Evolutionary conservation across 495 filamentous ascomycete genomes (phyloP).

Genomic region (Cercophora samala): DNA sequence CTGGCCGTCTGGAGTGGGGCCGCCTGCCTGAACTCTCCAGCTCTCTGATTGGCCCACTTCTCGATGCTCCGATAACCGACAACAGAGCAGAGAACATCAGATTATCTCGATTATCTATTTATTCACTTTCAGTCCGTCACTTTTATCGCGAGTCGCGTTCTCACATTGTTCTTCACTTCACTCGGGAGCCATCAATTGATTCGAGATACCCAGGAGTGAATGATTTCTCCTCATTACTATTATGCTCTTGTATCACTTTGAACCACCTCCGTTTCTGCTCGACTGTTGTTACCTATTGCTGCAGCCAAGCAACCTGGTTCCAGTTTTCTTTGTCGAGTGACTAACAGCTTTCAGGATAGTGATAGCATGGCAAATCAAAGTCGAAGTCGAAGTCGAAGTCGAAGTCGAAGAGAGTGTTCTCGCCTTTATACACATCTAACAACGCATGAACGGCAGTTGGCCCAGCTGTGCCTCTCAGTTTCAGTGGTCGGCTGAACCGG

Average conservation of each 20-base stretch:
- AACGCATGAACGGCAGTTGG: neutral
- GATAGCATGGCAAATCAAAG: neutral
- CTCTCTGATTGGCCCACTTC: neutral
- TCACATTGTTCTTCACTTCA: neutral
- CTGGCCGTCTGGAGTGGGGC: neutral
- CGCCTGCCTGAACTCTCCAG: neutral
- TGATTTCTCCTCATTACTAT: neutral
- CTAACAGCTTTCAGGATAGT: neutral
- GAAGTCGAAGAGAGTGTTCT: neutral
- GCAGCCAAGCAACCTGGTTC: neutral
- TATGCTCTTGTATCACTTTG: too few relatives aligned
- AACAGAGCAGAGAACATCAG: neutral
- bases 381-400: neutral
- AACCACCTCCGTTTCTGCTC: too few relatives aligned
- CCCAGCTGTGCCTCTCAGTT: slow-evolving; percentile 9
- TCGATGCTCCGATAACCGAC: neutral
- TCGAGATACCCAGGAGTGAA: neutral
- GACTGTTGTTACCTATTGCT: neutral
- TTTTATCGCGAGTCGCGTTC: neutral
- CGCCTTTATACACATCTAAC: neutral
- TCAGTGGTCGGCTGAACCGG: slow-evolving; percentile 13
- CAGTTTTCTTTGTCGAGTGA: neutral
- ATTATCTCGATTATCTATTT: neutral
- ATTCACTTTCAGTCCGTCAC: neutral
- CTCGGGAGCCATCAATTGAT: neutral